Evolutionary conservation across 106 monocot genomes (phyloP).

Genomic region (Dendrobium nobile): DNA sequence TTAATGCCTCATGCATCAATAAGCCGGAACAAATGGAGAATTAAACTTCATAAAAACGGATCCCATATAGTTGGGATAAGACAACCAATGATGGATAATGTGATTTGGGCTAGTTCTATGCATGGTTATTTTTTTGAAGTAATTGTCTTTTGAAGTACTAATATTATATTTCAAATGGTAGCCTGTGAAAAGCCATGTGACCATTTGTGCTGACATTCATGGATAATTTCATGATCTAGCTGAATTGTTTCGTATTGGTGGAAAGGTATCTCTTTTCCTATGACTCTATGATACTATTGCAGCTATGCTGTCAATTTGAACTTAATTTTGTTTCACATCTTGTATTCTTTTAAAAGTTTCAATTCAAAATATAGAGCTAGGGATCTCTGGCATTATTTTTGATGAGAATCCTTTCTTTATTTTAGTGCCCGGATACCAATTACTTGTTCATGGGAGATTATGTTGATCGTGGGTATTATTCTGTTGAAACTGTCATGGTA

Average conservation of each 20-base stretch:
- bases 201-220: conserved; percentile 98
- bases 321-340: not conserved
- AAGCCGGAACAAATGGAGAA: not conserved
- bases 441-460: conserved; percentile 99
- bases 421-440: conserved; percentile 98
- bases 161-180: conserved; percentile 15
- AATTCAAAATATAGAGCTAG: not conserved
- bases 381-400: not conserved
- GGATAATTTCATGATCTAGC: conserved; percentile 99
- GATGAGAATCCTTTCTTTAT: conserved; percentile 18
- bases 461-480: conserved; percentile 98
- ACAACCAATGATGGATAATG: not conserved
- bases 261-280: conserved; percentile 52
- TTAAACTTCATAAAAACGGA: not conserved
- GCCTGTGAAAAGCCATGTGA: conserved; percentile 99
- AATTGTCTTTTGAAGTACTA: not conserved
- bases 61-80: not conserved
- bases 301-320: not conserved
- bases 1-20: conserved; percentile 1
- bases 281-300: not conserved
- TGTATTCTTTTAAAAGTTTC: not conserved
- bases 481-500: conserved; percentile 99
- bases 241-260: conserved; percentile 92
- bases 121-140: not conserved
- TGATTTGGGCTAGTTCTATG: not conserved